These are phyloP conservation scores for Talaromyces piceae DNA, from an alignment of 2,329 filamentous ascomycete genomes.

Conservation along the genomic window DNA sequence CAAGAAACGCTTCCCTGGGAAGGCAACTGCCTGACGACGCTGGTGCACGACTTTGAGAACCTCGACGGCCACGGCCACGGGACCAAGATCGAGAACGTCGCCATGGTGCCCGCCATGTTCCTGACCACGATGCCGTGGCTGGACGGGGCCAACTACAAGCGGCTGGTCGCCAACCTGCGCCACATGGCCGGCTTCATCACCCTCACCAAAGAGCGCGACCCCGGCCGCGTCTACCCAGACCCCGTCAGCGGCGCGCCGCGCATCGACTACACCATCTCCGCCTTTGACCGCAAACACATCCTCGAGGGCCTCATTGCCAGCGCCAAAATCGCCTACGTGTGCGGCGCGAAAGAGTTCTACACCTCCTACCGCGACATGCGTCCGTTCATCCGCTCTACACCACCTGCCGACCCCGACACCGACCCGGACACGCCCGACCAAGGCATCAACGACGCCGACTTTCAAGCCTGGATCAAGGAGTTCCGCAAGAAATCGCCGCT, in stretches of 20 bases:
- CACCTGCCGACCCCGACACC: constrained; percentile 4
- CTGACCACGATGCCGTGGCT: constrained; percentile 60
- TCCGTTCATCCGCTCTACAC: constrained; percentile 50
- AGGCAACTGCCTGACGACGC: constrained; percentile 71
- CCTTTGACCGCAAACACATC: constrained; percentile 64
- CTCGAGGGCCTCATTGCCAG: constrained; percentile 64
- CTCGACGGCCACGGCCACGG: constrained; percentile 75
- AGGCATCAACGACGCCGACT: constrained; percentile 47
- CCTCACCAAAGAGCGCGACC: constrained; percentile 66
- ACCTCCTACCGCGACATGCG: constrained; percentile 54
- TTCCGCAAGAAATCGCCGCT: constrained; percentile 41
- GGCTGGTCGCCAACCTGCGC: constrained; percentile 59
- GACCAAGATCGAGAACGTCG: constrained; percentile 67
- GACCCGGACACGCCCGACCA: constrained; percentile 22
- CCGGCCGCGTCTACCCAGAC: constrained; percentile 67
- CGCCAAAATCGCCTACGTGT: constrained; percentile 69
- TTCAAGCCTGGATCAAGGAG: constrained; percentile 49
- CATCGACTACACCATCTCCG: constrained; percentile 63
- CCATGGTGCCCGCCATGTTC: constrained; percentile 64
- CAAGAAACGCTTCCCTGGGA: constrained; percentile 65
- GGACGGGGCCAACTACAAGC: constrained; percentile 64
- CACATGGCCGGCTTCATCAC: constrained; percentile 67
- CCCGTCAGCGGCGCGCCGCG: constrained; percentile 56
- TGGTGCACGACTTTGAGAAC: constrained; percentile 72
- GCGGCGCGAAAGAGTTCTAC: constrained; percentile 74